phyloP scores from a whole-genome alignment of 371 early-diverging fungal genomes.

The Apophysomyces variabilis region DNA sequence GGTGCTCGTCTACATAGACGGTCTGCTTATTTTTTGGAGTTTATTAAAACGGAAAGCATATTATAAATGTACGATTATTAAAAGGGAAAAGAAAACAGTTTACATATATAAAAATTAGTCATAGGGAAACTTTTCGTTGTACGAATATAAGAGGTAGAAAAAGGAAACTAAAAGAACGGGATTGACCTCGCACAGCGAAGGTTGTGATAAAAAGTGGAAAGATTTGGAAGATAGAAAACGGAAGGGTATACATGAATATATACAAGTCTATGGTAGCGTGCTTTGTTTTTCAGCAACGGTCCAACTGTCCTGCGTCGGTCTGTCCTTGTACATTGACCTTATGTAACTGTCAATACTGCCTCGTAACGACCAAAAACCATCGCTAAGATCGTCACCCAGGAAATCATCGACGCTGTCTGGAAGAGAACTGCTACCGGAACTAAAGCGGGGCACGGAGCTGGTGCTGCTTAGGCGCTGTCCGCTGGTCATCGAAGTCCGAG shows the following conservation, averaged over 20 bases:
- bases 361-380: slow-evolving; percentile 10
- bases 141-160: no score
- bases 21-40: no score
- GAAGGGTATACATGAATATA: neutral
- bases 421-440: neutral
- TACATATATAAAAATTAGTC: no score
- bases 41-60: no score
- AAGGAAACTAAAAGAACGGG: no score
- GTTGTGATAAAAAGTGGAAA: neutral
- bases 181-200: neutral
- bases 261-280: slow-evolving; percentile 7
- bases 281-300: neutral
- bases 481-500: neutral
- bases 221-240: neutral
- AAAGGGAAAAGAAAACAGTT: no score
- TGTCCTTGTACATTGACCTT: slow-evolving; percentile 1
- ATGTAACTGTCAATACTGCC: slow-evolving; percentile 9
- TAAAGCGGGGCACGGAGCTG: neutral
- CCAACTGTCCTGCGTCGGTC: neutral
- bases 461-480: neutral
- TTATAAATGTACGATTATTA: no score
- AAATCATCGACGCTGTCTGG: neutral
- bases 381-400: neutral
- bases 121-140: no score
- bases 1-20: no score